Evolutionary conservation across 306 rosid genomes (phyloP).

Genomic region (Corylus americana): DNA sequence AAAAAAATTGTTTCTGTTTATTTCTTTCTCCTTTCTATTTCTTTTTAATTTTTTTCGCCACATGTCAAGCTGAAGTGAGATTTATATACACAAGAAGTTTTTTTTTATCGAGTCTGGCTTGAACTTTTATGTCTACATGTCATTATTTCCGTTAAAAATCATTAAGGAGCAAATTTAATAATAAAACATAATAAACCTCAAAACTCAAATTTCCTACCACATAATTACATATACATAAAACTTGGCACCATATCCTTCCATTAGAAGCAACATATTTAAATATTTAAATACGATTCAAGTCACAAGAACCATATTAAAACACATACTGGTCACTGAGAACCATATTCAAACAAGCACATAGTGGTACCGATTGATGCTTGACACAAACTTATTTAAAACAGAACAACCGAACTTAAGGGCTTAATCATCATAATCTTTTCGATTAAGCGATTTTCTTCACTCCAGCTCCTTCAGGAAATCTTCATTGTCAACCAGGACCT

Average conservation of each 20-base stretch:
- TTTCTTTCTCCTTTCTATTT: too few relatives aligned
- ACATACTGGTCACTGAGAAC: constrained; percentile 5
- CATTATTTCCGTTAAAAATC: too few relatives aligned
- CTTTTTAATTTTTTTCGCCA: too few relatives aligned
- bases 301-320: constrained; percentile 20
- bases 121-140: too few relatives aligned
- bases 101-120: too few relatives aligned
- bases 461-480: constrained; percentile 82
- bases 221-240: neutral
- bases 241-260: neutral
- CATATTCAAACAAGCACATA: neutral
- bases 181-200: too few relatives aligned
- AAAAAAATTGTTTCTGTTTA: too few relatives aligned
- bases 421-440: neutral
- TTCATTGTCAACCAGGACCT: constrained; percentile 88
- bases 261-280: neutral
- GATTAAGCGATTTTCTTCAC: constrained; percentile 28
- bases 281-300: neutral
- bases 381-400: constrained; percentile 34
- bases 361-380: neutral
- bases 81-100: too few relatives aligned
- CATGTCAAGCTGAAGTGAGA: too few relatives aligned
- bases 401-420: constrained; percentile 12
- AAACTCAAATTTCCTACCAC: neutral
- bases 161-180: too few relatives aligned